A percentile compares a stretch with the other conserved stretches of the same genome.
Evolutionary conservation across 192 early-diverging fungal species (phyloP).

Genomic region (Paraglomus brasilianum): DNA sequence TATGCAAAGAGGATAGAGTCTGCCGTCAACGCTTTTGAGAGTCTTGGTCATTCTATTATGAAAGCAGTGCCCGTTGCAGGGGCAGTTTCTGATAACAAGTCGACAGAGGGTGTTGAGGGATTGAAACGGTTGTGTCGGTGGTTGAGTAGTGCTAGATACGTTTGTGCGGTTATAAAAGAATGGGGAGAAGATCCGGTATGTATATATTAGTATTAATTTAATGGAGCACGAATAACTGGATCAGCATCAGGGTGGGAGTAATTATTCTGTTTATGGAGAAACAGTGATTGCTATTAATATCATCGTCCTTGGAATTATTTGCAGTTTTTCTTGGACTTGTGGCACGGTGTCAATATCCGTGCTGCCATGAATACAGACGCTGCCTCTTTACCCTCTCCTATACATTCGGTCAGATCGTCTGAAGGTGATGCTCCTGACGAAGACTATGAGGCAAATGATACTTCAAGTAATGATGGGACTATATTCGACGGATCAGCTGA

Average conservation of each 20-base stretch:
- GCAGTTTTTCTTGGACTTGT: slow-evolving; percentile 58
- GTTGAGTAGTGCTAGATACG: slow-evolving; percentile 48
- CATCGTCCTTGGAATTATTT: neutral
- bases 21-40: slow-evolving; percentile 55
- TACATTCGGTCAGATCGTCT: slow-evolving; percentile 1
- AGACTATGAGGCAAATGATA: slow-evolving; percentile 21
- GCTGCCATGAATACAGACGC: slow-evolving; percentile 9
- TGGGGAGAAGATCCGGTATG: slow-evolving; percentile 59
- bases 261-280: neutral
- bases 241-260: neutral
- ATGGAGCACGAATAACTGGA: neutral
- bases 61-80: slow-evolving; percentile 51
- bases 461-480: slow-evolving; percentile 38
- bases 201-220: no score
- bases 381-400: slow-evolving; percentile 28
- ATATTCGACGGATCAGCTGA: slow-evolving; percentile 47
- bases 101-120: slow-evolving; percentile 41
- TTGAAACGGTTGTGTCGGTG: slow-evolving; percentile 53
- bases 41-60: slow-evolving; percentile 49
- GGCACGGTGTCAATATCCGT: slow-evolving; percentile 40
- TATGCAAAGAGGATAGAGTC: slow-evolving; percentile 52
- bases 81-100: slow-evolving; percentile 45
- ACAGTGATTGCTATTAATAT: neutral
- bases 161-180: slow-evolving; percentile 44
- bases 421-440: slow-evolving; percentile 18